Conservation (phyloP, 2,329 filamentous ascomycete species). For the Cytospora paraplurivora region DNA sequence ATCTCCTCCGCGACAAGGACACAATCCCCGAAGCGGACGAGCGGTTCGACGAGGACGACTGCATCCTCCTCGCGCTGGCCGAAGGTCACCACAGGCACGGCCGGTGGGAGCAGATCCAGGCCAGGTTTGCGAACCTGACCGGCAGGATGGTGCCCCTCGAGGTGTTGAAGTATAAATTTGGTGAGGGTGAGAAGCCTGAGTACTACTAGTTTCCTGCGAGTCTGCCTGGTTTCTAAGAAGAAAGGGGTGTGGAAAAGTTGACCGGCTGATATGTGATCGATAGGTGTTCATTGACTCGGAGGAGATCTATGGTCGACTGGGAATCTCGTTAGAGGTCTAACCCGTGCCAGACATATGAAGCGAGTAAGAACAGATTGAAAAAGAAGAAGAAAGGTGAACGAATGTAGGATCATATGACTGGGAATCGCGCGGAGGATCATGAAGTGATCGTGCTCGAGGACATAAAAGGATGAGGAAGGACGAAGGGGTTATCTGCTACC, state of each 20-base stretch:
- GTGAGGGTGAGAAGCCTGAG: constrained; percentile 34
- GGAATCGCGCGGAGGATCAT: not conserved
- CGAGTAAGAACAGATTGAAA: too few relatives aligned
- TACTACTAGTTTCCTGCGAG: constrained; percentile 1
- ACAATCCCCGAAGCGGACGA: constrained; percentile 23
- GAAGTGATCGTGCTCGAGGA: not conserved
- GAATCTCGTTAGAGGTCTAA: too few relatives aligned
- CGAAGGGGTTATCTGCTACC: too few relatives aligned
- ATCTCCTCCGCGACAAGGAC: constrained; percentile 4
- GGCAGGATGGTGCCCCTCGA: constrained; percentile 45
- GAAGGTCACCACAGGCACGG: constrained; percentile 39
- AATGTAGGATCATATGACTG: too few relatives aligned
- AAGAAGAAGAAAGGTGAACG: too few relatives aligned
- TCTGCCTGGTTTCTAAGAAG: not conserved
- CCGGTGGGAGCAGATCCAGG: constrained; percentile 47
- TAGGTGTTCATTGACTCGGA: too few relatives aligned
- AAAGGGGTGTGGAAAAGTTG: not conserved
- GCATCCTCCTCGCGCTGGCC: constrained; percentile 39
- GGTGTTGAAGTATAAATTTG: constrained; percentile 41
- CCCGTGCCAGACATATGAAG: too few relatives aligned
- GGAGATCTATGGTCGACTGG: too few relatives aligned
- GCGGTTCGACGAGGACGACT: constrained; percentile 28
- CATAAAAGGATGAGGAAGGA: not conserved
- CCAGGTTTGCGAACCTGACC: constrained; percentile 47
- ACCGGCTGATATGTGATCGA: too few relatives aligned